Base-by-base conservation (phyloP, 1,284 basidiomycete genomes). In the Ustilago lituana region DNA sequence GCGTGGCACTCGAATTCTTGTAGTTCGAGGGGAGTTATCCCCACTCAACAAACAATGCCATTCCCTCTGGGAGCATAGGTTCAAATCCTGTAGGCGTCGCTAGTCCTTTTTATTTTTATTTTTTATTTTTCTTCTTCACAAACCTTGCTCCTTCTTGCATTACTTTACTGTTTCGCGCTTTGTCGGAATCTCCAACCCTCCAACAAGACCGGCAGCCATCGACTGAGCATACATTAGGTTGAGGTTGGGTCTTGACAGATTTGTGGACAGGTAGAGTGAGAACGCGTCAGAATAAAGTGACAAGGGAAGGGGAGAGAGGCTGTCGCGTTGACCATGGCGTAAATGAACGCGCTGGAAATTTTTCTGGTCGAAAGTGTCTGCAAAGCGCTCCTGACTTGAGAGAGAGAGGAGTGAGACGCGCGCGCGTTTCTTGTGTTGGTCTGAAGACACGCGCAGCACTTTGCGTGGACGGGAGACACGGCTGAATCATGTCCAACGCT, bases 61-160 rank as follows among this genome's bases (percentile, higher is more conserved):
- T 60, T 60, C 57, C 53, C 53, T 37, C 53, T 56, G 53, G 53
- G 53, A 56, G 53, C 53, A 40, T 45, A 56, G 53, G 53, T 60
- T 60, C 58, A 54, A 60, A 45, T 60, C 58, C 58, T 60, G 58
- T 40, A 52, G 51, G 58, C 51, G 58, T 60, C 58, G 57, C 27
- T n/a, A n/a, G 14, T 48, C 37, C 33, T 58, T 46, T 54, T 38
- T 29, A 29, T 29, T 7, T 29, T 12, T 29, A 29, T 29, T 29
- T 29, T 29, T 29, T 19, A 19, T 20, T 17, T 37, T 37, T 17
- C 17, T 37, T 20, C 17, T 8, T 37, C 36, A 17, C n/a, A 11
- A 35, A 15, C 8, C 8, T 14, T 31, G 29, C 29, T 14, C 7
- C 15, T 35, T 12, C 5, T 12, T 35, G 26, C 33, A 36, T 4